Base-by-base conservation (phyloP, 495 filamentous ascomycete species). In the Hypoxylon trugodes region DNA sequence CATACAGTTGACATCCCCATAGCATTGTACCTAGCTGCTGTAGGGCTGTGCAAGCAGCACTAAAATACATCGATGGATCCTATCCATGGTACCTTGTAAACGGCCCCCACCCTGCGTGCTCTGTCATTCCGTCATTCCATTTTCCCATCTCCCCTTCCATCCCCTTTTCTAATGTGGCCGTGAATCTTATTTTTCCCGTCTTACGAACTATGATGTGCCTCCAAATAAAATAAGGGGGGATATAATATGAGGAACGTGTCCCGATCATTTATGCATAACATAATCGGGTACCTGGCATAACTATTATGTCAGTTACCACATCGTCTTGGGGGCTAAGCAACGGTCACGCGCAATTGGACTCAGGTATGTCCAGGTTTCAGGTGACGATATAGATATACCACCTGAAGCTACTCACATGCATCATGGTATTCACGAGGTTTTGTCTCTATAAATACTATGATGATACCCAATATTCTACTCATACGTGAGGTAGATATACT, bases 391-490 rank as follows among this genome's bases (percentile, higher is more conserved):
- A 12, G 40, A 18, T n/a, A 52, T 10, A 47, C 10, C 63, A 61
- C 51, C 57, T 61, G 63, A 50, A 58, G 35, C 25, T 33, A 37
- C 56, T 66, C 63, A 66, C 63, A 66, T 66, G 63, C 35, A 9
- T 52, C 42, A 41, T 21, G 8, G 13, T 18, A 51, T 32, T 37
- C 63, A 61, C 57, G 40, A 42, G 57, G 53, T 61, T 56, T 13
- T 1, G 7, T 18, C 21, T 19, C 10, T 16, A n/a, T n/a, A n/a
- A n/a, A n/a, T n/a, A n/a, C n/a, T n/a, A n/a, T n/a, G n/a, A n/a
- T n/a, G n/a, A n/a, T n/a, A n/a, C n/a, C n/a, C n/a, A n/a, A n/a
- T n/a, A n/a, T n/a, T n/a, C n/a, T n/a, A n/a, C n/a, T n/a, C n/a
- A n/a, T n/a, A n/a, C n/a, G n/a, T n/a, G n/a, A n/a, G n/a, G n/a